Evolutionary conservation across 306 rosid genomes (phyloP).

Genomic region (Delonix regia): DNA sequence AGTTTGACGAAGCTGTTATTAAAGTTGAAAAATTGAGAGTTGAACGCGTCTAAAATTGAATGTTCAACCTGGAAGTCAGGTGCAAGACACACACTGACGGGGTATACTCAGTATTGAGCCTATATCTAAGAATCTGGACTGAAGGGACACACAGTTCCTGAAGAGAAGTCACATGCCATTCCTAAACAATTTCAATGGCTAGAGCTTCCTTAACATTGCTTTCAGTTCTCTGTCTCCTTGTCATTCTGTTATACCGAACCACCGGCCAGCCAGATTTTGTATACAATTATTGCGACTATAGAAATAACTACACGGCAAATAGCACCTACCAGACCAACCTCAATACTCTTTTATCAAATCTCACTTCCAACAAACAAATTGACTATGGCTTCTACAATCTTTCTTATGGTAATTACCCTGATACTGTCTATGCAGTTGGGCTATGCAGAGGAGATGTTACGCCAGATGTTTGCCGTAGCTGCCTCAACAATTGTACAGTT

Average conservation of each 20-base stretch:
- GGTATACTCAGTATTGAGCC: neutral
- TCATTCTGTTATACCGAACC: neutral
- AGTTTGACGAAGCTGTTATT: neutral
- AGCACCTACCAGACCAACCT: conserved; percentile 51
- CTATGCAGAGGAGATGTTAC: conserved; percentile 56
- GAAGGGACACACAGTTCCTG: neutral
- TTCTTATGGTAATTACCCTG: conserved; percentile 36
- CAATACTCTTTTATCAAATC: conserved; percentile 41
- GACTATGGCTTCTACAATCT: conserved; percentile 43
- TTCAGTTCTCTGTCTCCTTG: neutral
- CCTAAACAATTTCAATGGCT: neutral
- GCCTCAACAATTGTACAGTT: conserved; percentile 39
- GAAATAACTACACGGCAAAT: conserved; percentile 34
- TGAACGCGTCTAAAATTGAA: neutral
- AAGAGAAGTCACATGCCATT: no score
- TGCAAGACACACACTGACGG: neutral
- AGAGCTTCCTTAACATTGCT: neutral
- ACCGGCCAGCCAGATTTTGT: neutral
- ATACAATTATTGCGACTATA: neutral
- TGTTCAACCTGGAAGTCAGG: no score
- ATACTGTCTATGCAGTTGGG: conserved; percentile 38
- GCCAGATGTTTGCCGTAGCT: conserved; percentile 33
- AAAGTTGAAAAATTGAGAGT: no score
- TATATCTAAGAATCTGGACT: neutral
- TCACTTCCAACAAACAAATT: conserved; percentile 16